phyloP scores from a whole-genome alignment of 2,329 filamentous ascomycete genomes.

The Cordyceps tenuipes region DNA sequence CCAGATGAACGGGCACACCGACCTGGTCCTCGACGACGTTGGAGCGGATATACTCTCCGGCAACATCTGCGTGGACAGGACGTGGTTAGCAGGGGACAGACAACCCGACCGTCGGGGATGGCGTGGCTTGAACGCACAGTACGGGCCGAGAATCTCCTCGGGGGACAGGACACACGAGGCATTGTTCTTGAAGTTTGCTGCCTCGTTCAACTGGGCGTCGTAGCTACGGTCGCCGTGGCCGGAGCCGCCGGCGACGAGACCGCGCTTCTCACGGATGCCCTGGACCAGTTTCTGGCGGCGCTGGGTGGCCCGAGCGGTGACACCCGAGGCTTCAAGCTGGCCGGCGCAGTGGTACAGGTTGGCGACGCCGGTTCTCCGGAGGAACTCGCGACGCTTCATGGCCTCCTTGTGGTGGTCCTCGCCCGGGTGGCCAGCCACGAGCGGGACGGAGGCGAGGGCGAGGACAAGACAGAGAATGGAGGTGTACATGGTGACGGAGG shows the following conservation, averaged over 20 bases:
- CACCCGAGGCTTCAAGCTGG: slow-evolving; percentile 34
- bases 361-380: slow-evolving; percentile 29
- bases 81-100: not conserved
- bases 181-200: slow-evolving; percentile 27
- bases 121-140: slow-evolving; percentile 25
- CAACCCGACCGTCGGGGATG: not conserved
- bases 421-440: slow-evolving; percentile 32
- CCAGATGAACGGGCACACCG: slow-evolving; percentile 33
- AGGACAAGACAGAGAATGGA: slow-evolving; percentile 1
- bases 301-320: slow-evolving; percentile 29
- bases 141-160: slow-evolving; percentile 40
- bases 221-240: slow-evolving; percentile 17
- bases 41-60: slow-evolving; percentile 34
- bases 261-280: slow-evolving; percentile 30
- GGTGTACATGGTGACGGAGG: not conserved
- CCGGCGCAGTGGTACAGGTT: slow-evolving; percentile 34
- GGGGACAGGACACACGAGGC: slow-evolving; percentile 37
- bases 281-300: slow-evolving; percentile 31
- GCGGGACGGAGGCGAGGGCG: slow-evolving; percentile 10
- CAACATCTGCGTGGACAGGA: slow-evolving; percentile 21
- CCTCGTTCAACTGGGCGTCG: slow-evolving; percentile 20
- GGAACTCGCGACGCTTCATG: slow-evolving; percentile 34
- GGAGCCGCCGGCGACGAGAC: slow-evolving; percentile 11
- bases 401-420: slow-evolving; percentile 36
- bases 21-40: slow-evolving; percentile 32